phyloP scores from a whole-genome alignment of 2,329 filamentous ascomycete genomes.

The Ascochyta viciae-villosae region DNA sequence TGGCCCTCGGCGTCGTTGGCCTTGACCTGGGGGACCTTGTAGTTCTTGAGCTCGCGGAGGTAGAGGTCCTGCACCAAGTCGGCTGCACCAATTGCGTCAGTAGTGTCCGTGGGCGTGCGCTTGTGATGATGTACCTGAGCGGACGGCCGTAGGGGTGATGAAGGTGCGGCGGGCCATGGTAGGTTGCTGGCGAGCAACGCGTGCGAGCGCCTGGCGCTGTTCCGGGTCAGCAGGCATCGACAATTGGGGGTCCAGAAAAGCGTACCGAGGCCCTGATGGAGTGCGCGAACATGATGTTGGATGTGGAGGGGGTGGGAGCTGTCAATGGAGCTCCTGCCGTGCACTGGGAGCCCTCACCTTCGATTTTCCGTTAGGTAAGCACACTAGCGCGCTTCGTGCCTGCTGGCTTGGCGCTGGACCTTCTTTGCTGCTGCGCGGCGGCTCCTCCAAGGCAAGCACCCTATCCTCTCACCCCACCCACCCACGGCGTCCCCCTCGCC shows the following conservation, averaged over 20 bases:
- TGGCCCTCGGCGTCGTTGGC: constrained; percentile 86
- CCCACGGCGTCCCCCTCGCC: constrained; percentile 24
- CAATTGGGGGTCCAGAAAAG: constrained; percentile 10
- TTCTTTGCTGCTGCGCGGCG: background rate
- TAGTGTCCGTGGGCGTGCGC: constrained; percentile 24
- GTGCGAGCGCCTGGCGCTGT: constrained; percentile 67
- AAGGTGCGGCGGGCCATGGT: constrained; percentile 67
- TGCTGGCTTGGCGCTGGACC: constrained; percentile 12
- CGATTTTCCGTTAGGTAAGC: constrained; percentile 14
- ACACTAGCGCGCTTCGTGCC: constrained; percentile 18
- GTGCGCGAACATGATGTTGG: constrained; percentile 64
- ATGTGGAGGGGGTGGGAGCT: constrained; percentile 34
- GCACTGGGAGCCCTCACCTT: constrained; percentile 13
- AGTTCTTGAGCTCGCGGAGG: constrained; percentile 92
- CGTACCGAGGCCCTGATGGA: constrained; percentile 68
- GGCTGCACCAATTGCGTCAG: constrained; percentile 65
- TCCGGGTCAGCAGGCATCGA: constrained; percentile 35
- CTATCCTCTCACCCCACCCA: constrained; percentile 29
- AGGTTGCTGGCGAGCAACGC: constrained; percentile 64
- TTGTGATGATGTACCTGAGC: constrained; percentile 63
- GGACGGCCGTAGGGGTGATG: constrained; percentile 66
- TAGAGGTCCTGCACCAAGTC: constrained; percentile 98
- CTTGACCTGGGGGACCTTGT: constrained; percentile 87
- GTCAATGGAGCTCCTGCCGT: constrained; percentile 33
- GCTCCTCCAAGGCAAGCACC: constrained; percentile 12